phyloP scores from a whole-genome alignment of 495 filamentous ascomycete species.

The Penicillium robsamsonii region DNA sequence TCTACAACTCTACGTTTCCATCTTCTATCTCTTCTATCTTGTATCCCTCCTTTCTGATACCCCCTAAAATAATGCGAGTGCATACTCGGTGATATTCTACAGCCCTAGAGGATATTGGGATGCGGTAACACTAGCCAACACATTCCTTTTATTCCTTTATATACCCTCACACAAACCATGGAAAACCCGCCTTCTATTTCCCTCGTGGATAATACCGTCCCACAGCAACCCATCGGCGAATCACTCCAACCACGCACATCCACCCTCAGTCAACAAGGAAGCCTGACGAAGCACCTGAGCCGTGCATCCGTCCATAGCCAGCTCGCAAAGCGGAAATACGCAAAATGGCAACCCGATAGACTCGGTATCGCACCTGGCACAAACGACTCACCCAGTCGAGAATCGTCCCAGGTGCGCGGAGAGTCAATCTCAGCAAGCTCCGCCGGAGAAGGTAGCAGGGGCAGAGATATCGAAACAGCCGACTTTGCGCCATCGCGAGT shows the following conservation, averaged over 20 bases:
- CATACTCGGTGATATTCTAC: background rate
- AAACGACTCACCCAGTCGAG: slow-evolving; percentile 20
- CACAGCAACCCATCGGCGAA: slow-evolving; percentile 27
- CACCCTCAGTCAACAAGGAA: slow-evolving; percentile 17
- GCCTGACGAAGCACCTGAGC: slow-evolving; percentile 32
- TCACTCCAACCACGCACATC: slow-evolving; percentile 24
- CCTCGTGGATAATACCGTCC: slow-evolving; percentile 44
- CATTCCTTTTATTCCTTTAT: background rate
- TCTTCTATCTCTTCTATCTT: background rate
- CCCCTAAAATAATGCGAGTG: background rate
- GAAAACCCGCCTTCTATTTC: slow-evolving; percentile 26
- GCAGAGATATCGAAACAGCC: slow-evolving; percentile 13
- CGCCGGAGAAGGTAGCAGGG: slow-evolving; percentile 13
- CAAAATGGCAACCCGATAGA: slow-evolving; percentile 58
- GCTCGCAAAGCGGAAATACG: slow-evolving; percentile 56
- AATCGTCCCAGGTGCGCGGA: slow-evolving; percentile 24
- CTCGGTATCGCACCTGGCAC: slow-evolving; percentile 32
- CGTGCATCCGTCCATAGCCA: slow-evolving; percentile 46
- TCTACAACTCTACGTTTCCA: background rate
- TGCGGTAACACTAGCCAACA: background rate
- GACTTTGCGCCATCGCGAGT: slow-evolving; percentile 20
- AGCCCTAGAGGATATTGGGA: background rate
- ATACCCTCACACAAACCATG: slow-evolving; percentile 18
- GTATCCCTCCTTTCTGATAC: background rate
- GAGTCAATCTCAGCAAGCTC: slow-evolving; percentile 26